Percentiles rank a stretch among this genome's conserved stretches.
Evolutionary conservation across 1,139 yeast species (phyloP).

Genomic region (Debaryomyces sp.): DNA sequence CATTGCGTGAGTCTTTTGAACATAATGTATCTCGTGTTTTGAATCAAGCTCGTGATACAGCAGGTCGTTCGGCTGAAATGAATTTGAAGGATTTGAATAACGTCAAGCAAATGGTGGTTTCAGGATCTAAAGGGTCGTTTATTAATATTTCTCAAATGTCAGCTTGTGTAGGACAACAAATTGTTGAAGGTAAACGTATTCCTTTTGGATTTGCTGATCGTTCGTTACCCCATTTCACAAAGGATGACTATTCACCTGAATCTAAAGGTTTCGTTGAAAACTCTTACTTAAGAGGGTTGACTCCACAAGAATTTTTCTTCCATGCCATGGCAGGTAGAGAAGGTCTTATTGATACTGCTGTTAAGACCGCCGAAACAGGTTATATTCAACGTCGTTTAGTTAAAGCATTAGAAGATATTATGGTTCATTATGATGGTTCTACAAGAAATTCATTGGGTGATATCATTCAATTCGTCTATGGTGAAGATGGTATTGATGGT

Average conservation of each 20-base stretch:
- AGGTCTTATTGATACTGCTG: slow-evolving; percentile 99
- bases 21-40: slow-evolving; percentile 94
- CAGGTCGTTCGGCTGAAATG: slow-evolving; percentile 98
- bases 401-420: slow-evolving; percentile 96
- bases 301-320: slow-evolving; percentile 98
- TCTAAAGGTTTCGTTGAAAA: slow-evolving; percentile 98
- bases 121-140: slow-evolving; percentile 99
- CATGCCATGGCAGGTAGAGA: slow-evolving; percentile 99
- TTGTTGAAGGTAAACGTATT: slow-evolving; percentile 99
- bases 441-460: slow-evolving; percentile 97
- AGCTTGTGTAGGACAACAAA: slow-evolving; percentile 99
- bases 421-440: slow-evolving; percentile 99
- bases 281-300: slow-evolving; percentile 93
- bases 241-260: slow-evolving; percentile 97
- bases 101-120: slow-evolving; percentile 98
- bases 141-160: slow-evolving; percentile 99
- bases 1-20: slow-evolving; percentile 96
- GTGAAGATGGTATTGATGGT: slow-evolving; percentile 99
- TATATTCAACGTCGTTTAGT: slow-evolving; percentile 98
- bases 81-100: slow-evolving; percentile 91
- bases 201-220: slow-evolving; percentile 97
- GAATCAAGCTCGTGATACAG: slow-evolving; percentile 98
- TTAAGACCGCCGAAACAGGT: slow-evolving; percentile 98
- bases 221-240: slow-evolving; percentile 95
- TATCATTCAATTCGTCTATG: slow-evolving; percentile 92